Base-by-base conservation (phyloP, 75 land plant species). In the Picea sitchensis region DNA sequence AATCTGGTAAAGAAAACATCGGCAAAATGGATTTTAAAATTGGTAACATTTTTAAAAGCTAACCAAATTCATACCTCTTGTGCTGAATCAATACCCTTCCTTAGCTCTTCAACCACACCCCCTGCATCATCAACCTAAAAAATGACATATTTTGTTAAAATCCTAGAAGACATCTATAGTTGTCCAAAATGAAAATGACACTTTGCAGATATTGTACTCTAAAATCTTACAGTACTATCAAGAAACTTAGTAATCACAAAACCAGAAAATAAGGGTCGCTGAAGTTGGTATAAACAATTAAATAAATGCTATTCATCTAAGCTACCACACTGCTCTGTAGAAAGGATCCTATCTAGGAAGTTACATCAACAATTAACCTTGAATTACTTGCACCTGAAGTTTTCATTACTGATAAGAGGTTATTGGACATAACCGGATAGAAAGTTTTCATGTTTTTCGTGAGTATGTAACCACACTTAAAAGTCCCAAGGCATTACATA, bases 71-170 rank as follows among this genome's bases (percentile, higher is more conserved):
- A 44, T 74, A 87, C 88, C 88, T 87, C 89, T 56, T 82, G 88
- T 38, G 89, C 87, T 59, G 87, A 84, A 75, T 85, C 84, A 81
- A 87, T 82, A 47, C 82, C 89, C 61, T 87, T 87, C 68, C 89
- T 72, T 69, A 87, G 78, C 77, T 87, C 89, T 68, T 87, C 89
- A 34, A 87, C 84, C 34, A 81, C 89, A 79, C 86, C 89, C 31
- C 89, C 89, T 64, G 88, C 88, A 82, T 87, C 88, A 76, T 85
- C 89, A 34, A 87, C 62, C 88, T 87, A 68, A 23, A 57, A 78
- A 76, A 9, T 32, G 58, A 73, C 26, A 23, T 21, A 47, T 5
- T 21, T 71, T 44, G 51, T 38, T 34, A 14, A 68, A 41, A 36
- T 8, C n/a, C 1, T 9, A 18, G 34, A 38, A 71, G 5, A 7